A percentile compares a stretch with the other conserved stretches of the same genome.
phyloP scores from a whole-genome alignment of 2,329 filamentous ascomycete genomes.

The Nigrospora sphaerica region DNA sequence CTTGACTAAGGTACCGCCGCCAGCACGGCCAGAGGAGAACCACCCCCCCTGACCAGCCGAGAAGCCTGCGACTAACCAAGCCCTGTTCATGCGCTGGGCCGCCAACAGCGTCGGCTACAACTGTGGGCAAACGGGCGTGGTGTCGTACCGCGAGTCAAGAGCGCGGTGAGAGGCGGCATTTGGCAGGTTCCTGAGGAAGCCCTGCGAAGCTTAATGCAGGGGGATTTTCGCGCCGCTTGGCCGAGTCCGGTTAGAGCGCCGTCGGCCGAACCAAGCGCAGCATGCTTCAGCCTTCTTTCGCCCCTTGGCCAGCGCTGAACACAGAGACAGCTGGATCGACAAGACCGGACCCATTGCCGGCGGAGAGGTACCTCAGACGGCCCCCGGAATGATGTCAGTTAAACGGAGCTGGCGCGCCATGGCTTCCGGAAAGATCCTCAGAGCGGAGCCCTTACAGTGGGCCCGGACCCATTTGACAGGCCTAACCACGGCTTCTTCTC shows the following conservation, averaged over 20 bases:
- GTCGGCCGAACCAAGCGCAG: too few relatives aligned
- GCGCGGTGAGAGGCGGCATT: too few relatives aligned
- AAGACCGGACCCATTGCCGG: not conserved
- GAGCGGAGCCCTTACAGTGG: conserved; percentile 5
- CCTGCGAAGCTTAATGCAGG: not conserved
- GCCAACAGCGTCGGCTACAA: too few relatives aligned
- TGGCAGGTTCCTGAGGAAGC: not conserved
- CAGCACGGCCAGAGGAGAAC: too few relatives aligned
- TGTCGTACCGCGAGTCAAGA: not conserved
- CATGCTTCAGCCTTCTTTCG: too few relatives aligned
- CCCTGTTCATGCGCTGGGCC: too few relatives aligned
- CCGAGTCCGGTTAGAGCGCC: not conserved
- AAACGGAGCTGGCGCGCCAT: conserved; percentile 4
- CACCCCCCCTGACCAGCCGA: too few relatives aligned
- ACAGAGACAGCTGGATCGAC: not conserved
- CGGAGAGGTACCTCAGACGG: not conserved
- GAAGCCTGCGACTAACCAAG: too few relatives aligned
- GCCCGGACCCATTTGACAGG: not conserved
- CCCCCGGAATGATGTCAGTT: conserved; percentile 7
- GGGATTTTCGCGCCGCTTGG: not conserved
- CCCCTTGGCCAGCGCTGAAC: not conserved
- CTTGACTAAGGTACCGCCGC: not conserved
- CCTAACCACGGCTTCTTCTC: conserved; percentile 8
- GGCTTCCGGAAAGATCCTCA: conserved; percentile 2
- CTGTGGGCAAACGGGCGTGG: too few relatives aligned